Evolutionary conservation across 371 early-diverging fungal genomes (phyloP).

Genomic region (Dinochytrium kinnereticum): DNA sequence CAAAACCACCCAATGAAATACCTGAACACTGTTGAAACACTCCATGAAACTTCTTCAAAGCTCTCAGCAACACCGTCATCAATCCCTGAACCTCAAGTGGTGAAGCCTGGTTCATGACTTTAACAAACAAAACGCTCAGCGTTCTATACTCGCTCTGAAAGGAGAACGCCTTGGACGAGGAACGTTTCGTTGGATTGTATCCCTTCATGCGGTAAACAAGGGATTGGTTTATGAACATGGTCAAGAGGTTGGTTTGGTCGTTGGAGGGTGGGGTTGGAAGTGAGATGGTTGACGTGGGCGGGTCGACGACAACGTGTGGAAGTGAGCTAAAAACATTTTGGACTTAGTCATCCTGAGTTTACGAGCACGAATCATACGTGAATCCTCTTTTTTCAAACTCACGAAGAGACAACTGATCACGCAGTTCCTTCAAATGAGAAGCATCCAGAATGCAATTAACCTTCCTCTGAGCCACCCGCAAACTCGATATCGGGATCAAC

Average conservation of each 20-base stretch:
- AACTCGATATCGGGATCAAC: not conserved
- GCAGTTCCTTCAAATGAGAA: not conserved
- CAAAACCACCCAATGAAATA: not conserved
- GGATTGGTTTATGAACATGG: conserved; percentile 10
- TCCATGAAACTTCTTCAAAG: not conserved
- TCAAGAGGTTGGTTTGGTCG: too few relatives aligned
- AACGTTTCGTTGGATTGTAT: not conserved
- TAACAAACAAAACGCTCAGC: conserved; percentile 2
- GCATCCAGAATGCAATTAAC: not conserved
- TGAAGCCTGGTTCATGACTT: not conserved
- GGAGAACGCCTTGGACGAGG: not conserved
- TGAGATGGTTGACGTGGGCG: too few relatives aligned
- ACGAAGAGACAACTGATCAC: not conserved
- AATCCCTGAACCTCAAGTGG: not conserved
- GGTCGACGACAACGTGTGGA: too few relatives aligned
- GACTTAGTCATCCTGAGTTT: not conserved
- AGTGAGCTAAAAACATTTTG: too few relatives aligned
- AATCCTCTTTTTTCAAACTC: not conserved
- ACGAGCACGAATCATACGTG: not conserved
- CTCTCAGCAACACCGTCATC: not conserved
- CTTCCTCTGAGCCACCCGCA: not conserved
- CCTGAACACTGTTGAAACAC: conserved; percentile 19
- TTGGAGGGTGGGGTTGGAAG: too few relatives aligned
- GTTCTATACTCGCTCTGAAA: not conserved
- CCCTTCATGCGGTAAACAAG: not conserved